Base-by-base conservation (phyloP, 2,329 filamentous ascomycete genomes). In the Chaetothyriales sp. region DNA sequence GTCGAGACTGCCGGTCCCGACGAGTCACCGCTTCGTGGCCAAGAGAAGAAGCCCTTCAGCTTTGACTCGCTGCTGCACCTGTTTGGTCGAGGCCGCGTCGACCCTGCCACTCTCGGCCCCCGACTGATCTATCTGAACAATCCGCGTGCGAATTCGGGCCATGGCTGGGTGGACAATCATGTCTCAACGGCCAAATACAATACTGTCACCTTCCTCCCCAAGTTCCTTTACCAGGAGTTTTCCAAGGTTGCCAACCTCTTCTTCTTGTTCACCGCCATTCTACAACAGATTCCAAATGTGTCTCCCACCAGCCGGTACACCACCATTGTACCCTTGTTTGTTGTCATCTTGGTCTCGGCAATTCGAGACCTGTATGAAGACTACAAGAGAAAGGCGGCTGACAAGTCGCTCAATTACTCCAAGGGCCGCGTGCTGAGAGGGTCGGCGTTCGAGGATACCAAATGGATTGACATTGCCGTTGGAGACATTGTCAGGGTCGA, bases 171-270 rank as follows among this genome's bases (percentile, higher is more conserved):
- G 64, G 86, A 94, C 76, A 98, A 98, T 65, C 88, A 96, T 67
- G 84, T 98, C 56, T 96, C 90, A 43, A 98, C 92, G 5, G 84
- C 92, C 56, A 98, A 98, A 69, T 98, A 98, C 78, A 98, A 96
- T 66, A 62, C 87, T 63, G 75, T 86, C 50, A 95, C 88, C 18
- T 98, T 98, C 67, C 65, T 96, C 18, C 92, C 92, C 48, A 98
- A 98, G 68, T 98, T 98, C 69, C 74, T 98, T 51, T 88, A 90
- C 66, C 92, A 98, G 68, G 92, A 98, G 66, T 98, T 98, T 70
- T 95, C 89, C 55, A 98, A 95, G 73, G 95, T 95, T 68, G 92
- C 92, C 73, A 98, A 98, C 70, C 70, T 98, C 63, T 98, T 98
- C 74, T 98, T 98, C 84, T 78, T 98, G 65, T 96, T 98, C 68